Percentiles rank a stretch among this genome's conserved stretches.
These are phyloP conservation scores for Symbiotaphrina buchneri DNA, from an alignment of 495 filamentous ascomycete genomes.

Conservation along the genomic window DNA sequence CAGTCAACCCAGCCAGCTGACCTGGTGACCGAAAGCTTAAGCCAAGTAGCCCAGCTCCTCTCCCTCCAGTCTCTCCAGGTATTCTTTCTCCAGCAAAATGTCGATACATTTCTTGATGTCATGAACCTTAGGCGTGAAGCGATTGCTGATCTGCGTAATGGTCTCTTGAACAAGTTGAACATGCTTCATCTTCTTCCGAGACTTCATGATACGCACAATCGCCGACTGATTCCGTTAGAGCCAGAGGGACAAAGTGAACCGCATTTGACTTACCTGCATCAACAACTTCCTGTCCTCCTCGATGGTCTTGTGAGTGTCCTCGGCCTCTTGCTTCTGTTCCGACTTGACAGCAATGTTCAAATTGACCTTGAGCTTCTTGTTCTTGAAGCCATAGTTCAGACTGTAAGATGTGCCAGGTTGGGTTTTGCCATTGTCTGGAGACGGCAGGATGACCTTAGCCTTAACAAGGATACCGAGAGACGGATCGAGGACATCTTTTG, in stretches of 20 bases:
- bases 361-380: slow-evolving; percentile 92
- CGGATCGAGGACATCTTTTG: slow-evolving; percentile 62
- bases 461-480: slow-evolving; percentile 68
- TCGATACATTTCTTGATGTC: slow-evolving; percentile 99
- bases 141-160: slow-evolving; percentile 81
- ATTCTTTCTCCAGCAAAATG: slow-evolving; percentile 96
- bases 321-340: slow-evolving; percentile 83
- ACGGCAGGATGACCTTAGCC: slow-evolving; percentile 58
- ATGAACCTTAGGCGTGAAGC: slow-evolving; percentile 76
- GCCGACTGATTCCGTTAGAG: slow-evolving; percentile 42
- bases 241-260: slow-evolving; percentile 3
- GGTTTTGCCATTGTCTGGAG: slow-evolving; percentile 42
- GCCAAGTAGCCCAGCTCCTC: slow-evolving; percentile 88
- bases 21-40: too few species aligned
- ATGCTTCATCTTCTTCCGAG: slow-evolving; percentile 96
- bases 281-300: slow-evolving; percentile 94
- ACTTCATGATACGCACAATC: slow-evolving; percentile 99
- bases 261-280: slow-evolving; percentile 55
- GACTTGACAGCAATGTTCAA: slow-evolving; percentile 87
- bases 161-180: slow-evolving; percentile 79
- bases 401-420: slow-evolving; percentile 49
- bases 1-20: too few species aligned
- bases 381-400: slow-evolving; percentile 88
- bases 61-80: slow-evolving; percentile 82
- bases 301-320: slow-evolving; percentile 97